Conservation (phyloP, 148 eudicot genomes). For the Camellia sinensis region DNA sequence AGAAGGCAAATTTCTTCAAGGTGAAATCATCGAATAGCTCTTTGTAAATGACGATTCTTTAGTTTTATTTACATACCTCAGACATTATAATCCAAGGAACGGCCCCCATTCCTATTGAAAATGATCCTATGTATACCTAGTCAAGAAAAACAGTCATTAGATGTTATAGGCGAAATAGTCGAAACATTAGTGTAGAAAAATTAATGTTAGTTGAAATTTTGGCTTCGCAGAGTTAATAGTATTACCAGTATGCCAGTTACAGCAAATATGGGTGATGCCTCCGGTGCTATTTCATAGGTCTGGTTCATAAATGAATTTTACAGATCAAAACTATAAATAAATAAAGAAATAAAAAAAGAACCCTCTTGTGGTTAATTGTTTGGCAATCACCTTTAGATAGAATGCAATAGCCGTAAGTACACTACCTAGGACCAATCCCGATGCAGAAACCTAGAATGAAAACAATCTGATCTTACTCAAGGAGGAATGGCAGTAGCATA, state of each 20-base stretch:
- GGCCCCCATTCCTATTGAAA: slow-evolving; percentile 90
- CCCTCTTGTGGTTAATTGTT: background rate
- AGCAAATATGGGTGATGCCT: slow-evolving; percentile 65
- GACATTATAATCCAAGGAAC: slow-evolving; percentile 97
- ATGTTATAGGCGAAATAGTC: background rate
- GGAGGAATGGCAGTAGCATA: background rate
- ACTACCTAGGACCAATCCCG: slow-evolving; percentile 76
- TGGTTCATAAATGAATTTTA: slow-evolving; percentile 24
- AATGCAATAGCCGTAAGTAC: slow-evolving; percentile 59
- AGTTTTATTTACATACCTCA: slow-evolving; percentile 48
- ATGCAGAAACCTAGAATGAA: slow-evolving; percentile 58
- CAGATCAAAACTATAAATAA: background rate
- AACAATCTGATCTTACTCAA: background rate
- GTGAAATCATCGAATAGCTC: background rate
- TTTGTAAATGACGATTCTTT: background rate
- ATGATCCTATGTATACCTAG: slow-evolving; percentile 76
- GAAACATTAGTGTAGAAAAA: background rate
- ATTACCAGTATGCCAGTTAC: slow-evolving; percentile 85
- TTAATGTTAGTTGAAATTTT: background rate
- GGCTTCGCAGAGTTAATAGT: background rate
- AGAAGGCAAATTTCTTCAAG: background rate
- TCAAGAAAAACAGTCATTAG: background rate
- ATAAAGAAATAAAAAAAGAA: background rate
- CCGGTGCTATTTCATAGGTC: slow-evolving; percentile 48
- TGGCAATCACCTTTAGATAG: slow-evolving; percentile 61